Evolutionary conservation across 2,329 filamentous ascomycete genomes (phyloP), one percentile per base, ranked within the genome.

Genomic region (Celoporthe dispersa): DNA sequence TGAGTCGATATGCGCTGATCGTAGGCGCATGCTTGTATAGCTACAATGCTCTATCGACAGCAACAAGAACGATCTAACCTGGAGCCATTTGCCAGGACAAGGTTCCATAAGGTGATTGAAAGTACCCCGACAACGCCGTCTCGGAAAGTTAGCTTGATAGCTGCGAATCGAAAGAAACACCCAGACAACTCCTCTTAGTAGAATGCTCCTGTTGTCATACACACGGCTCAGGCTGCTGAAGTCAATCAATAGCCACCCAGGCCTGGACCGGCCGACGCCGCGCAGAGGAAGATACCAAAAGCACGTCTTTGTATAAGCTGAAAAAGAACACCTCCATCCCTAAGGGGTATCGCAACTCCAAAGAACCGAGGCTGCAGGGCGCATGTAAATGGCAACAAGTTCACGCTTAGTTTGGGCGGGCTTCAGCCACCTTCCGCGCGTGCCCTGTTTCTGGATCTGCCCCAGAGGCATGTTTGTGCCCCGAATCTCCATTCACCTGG

Each of bases 311-410:
- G 66, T 63, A 61, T 31, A 44, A 61, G 44, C 48, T 48, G 44
- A 63, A 25, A 41, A 64, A 64, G 57, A 70, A 64, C 41, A 39
- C 57, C 66, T 28, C 53, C 66, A 19, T 53, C 60, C 68, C 66
- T 64, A 61, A 48, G 66, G 57, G 68, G 70, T 72, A 70, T 72
- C 68, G 66, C 66, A 70, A 72, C 61, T 59, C 60, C 68, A 60
- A 65, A 70, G 39, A 64, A 63, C 22, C 62, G 65, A 66, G 33
- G 60, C 61, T 63, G 60, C 33, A 66, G 48, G 59, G 55, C 60
- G 57, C 68, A 61, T 65, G 66, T 37, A 66, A 39, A 68, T 28
- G 9, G 67, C 39, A 57, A 70, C 62, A 19, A 48, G 37, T 51
- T 70, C 68, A 53, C 68, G 68, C 61, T 70, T 68, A 19, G 65